Conservation (phyloP, 179 eudicot species). For the Camellia oleifera region DNA sequence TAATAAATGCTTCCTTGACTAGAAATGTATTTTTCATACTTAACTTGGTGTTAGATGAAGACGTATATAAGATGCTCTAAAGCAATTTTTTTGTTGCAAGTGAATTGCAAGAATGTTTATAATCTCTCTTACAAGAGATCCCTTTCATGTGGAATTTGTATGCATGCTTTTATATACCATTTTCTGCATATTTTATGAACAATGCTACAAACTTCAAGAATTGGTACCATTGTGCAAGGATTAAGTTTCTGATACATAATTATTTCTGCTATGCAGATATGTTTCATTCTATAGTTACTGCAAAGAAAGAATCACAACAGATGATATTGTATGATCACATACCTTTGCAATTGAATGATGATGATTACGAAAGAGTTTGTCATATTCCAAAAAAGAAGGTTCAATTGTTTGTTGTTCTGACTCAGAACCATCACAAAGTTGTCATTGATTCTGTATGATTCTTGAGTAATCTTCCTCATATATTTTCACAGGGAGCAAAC, state of each 20-base stretch:
- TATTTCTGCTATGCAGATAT: background rate
- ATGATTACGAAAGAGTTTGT: conserved; percentile 50
- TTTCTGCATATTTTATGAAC: background rate
- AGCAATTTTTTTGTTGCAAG: no score
- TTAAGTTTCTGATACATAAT: background rate
- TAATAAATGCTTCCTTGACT: no score
- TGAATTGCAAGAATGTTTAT: no score
- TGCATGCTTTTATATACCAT: background rate
- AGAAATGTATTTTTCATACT: no score
- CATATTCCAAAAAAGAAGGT: conserved; percentile 58
- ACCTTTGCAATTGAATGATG: conserved; percentile 42
- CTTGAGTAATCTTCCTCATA: background rate
- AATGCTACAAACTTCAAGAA: background rate
- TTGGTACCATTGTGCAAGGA: background rate
- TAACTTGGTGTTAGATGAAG: no score
- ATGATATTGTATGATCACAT: conserved; percentile 43
- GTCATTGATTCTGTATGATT: background rate
- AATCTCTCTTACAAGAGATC: no score
- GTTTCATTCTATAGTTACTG: background rate
- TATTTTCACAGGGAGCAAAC: conserved; percentile 53
- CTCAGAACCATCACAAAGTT: background rate
- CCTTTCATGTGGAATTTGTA: no score
- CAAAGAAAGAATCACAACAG: background rate
- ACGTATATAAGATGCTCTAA: no score
- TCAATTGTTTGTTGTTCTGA: background rate